Conservation (phyloP, 1,139 yeast genomes). For the Chernovozyma sophiae-reginae region DNA sequence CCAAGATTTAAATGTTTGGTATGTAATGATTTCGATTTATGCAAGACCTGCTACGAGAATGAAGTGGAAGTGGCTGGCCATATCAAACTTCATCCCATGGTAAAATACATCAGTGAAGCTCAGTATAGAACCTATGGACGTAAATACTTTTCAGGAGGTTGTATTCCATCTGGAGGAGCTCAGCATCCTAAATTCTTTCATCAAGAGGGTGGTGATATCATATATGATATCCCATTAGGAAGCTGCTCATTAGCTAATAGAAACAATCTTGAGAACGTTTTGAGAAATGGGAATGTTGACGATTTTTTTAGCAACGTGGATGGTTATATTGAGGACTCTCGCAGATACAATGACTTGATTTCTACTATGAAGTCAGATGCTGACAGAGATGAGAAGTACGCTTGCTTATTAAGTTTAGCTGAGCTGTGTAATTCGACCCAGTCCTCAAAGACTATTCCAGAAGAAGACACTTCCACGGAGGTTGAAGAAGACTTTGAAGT, state of each 20-base stretch:
- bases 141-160: no score
- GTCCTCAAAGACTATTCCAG: background rate
- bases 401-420: constrained; percentile 19
- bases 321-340: constrained; percentile 19
- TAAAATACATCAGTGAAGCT: constrained; percentile 23
- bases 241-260: constrained; percentile 18
- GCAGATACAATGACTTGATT: constrained; percentile 22
- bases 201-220: constrained; percentile 10
- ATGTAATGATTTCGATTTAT: constrained; percentile 55
- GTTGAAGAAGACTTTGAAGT: background rate
- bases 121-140: background rate
- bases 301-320: constrained; percentile 22
- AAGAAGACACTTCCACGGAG: background rate
- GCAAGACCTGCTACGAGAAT: constrained; percentile 44
- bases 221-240: constrained; percentile 27
- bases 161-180: background rate
- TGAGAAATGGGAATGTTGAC: constrained; percentile 16
- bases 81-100: constrained; percentile 28
- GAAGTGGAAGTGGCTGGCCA: constrained; percentile 19
- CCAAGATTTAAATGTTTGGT: constrained; percentile 50
- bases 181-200: background rate
- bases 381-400: constrained; percentile 21
- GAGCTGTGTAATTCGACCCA: constrained; percentile 5
- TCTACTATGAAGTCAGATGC: constrained; percentile 10
- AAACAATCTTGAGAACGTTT: constrained; percentile 16